A percentile compares a stretch with the other conserved stretches of the same genome.
These are phyloP conservation scores for Globisporangium viniferum DNA, from an alignment of 352 stramenopile species.

Conservation along the genomic window DNA sequence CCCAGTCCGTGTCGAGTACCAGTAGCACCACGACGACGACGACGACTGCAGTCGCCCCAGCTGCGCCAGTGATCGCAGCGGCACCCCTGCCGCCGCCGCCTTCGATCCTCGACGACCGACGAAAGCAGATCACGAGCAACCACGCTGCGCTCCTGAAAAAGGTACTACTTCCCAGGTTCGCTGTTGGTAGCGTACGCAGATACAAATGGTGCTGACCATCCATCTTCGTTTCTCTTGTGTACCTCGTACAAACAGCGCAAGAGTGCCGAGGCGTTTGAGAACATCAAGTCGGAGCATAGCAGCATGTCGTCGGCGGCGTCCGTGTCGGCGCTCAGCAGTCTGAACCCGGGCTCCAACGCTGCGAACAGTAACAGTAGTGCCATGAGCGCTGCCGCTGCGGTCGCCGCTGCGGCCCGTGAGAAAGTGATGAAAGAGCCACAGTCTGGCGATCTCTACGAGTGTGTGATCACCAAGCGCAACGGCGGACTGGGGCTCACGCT, in stretches of 20 bases:
- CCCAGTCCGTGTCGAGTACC: neutral
- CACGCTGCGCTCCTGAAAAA: constrained; percentile 33
- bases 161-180: constrained; percentile 14
- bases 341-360: constrained; percentile 23
- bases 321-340: constrained; percentile 21
- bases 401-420: constrained; percentile 44
- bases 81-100: constrained; percentile 6
- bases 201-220: neutral
- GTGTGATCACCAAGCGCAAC: constrained; percentile 80
- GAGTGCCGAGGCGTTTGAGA: constrained; percentile 41
- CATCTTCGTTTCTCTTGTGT: neutral
- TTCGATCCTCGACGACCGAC: constrained; percentile 25
- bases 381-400: constrained; percentile 22
- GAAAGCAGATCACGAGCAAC: constrained; percentile 18
- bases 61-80: constrained; percentile 1
- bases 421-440: constrained; percentile 85
- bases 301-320: constrained; percentile 15
- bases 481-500: constrained; percentile 70
- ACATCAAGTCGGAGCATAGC: constrained; percentile 30
- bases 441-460: constrained; percentile 81
- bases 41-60: neutral
- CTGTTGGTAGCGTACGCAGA: neutral
- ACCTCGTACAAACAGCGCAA: constrained; percentile 34
- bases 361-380: constrained; percentile 28
- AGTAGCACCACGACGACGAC: neutral